Evolutionary conservation across 164 flowering plant genomes (phyloP).

Genomic region (Dillenia turbinata): DNA sequence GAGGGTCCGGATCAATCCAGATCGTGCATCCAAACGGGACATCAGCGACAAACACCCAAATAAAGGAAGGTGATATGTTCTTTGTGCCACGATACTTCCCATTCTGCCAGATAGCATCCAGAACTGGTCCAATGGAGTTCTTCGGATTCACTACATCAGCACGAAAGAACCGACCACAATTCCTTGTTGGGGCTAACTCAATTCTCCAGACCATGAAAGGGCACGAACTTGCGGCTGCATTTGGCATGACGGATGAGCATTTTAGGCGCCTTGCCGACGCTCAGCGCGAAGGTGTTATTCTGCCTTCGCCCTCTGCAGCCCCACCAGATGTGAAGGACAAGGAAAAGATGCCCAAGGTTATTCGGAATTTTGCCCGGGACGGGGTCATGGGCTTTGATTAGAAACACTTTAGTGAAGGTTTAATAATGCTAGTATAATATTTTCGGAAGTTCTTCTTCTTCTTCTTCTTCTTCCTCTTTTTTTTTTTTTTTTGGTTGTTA

Average conservation of each 20-base stretch:
- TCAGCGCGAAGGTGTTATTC: conserved; percentile 54
- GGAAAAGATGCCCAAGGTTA: conserved; percentile 9
- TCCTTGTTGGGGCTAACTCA: conserved; percentile 68
- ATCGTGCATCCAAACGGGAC: conserved; percentile 84
- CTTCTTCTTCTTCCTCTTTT: too few species aligned
- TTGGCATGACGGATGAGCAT: conserved; percentile 40
- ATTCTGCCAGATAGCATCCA: conserved; percentile 86
- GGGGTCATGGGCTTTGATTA: conserved; percentile 25
- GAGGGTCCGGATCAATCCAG: conserved; percentile 62
- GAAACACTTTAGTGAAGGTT: not conserved
- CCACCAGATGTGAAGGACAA: conserved; percentile 19
- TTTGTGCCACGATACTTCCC: conserved; percentile 86
- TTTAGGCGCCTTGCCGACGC: conserved; percentile 26
- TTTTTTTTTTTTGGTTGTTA: too few species aligned
- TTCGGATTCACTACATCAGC: conserved; percentile 94
- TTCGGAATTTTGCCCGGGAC: conserved; percentile 20
- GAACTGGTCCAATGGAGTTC: conserved; percentile 76
- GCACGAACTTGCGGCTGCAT: conserved; percentile 64
- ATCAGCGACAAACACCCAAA: conserved; percentile 50
- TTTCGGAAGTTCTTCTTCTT: too few species aligned
- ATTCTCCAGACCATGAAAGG: conserved; percentile 42
- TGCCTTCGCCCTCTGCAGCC: conserved; percentile 44
- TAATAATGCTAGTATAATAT: too few species aligned
- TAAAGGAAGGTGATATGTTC: conserved; percentile 73
- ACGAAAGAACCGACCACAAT: conserved; percentile 66